A percentile compares a stretch with the other conserved stretches of the same genome.
phyloP scores from a whole-genome alignment of 139 green algal genomes.

The Nannochloris sp. region DNA sequence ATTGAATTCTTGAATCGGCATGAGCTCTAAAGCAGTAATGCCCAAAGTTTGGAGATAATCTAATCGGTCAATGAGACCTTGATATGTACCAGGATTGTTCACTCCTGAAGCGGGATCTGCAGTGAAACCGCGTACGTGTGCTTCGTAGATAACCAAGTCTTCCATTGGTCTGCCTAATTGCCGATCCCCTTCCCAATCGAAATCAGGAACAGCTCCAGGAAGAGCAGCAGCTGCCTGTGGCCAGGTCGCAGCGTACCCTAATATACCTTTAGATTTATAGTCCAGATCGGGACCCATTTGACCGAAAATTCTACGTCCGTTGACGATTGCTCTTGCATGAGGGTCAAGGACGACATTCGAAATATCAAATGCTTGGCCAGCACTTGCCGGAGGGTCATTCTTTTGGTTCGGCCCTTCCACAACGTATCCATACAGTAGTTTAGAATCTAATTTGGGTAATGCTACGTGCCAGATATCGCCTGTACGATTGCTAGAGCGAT shows the following conservation, averaged over 20 bases:
- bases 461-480: slow-evolving; percentile 81
- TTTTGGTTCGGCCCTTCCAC: slow-evolving; percentile 28
- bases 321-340: slow-evolving; percentile 71
- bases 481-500: slow-evolving; percentile 63
- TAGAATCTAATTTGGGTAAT: slow-evolving; percentile 49
- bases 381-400: not conserved
- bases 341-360: slow-evolving; percentile 80
- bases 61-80: slow-evolving; percentile 76
- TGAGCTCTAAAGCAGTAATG: slow-evolving; percentile 92
- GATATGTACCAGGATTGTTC: slow-evolving; percentile 71
- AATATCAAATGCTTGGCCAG: slow-evolving; percentile 18
- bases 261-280: slow-evolving; percentile 38
- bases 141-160: slow-evolving; percentile 95
- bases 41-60: slow-evolving; percentile 89
- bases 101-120: slow-evolving; percentile 50
- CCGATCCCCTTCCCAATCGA: slow-evolving; percentile 82
- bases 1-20: slow-evolving; percentile 96
- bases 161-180: slow-evolving; percentile 73
- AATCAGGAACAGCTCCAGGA: slow-evolving; percentile 35
- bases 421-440: slow-evolving; percentile 65
- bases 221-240: slow-evolving; percentile 64
- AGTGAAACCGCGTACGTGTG: slow-evolving; percentile 95
- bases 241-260: slow-evolving; percentile 68
- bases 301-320: slow-evolving; percentile 61
- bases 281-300: slow-evolving; percentile 56